Evolutionary conservation across 2,329 filamentous ascomycete species (phyloP).

Genomic region (Fusarium avenaceum): DNA sequence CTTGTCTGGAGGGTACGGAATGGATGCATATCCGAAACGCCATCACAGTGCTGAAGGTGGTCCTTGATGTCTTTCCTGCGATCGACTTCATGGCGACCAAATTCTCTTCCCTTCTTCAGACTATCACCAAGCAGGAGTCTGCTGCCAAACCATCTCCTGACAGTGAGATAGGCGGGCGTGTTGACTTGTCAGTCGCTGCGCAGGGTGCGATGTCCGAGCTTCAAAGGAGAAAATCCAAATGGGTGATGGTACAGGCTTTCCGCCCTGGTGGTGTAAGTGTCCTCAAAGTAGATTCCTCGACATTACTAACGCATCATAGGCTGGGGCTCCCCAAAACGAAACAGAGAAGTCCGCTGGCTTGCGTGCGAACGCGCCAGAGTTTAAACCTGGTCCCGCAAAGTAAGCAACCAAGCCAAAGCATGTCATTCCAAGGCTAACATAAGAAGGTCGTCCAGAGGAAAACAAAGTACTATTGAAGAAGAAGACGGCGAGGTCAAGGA

Average conservation of each 20-base stretch:
- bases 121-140: slow-evolving; percentile 73
- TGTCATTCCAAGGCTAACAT: slow-evolving; percentile 22
- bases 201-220: slow-evolving; percentile 79
- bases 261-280: slow-evolving; percentile 70
- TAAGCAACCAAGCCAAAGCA: slow-evolving; percentile 41
- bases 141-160: slow-evolving; percentile 62
- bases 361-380: slow-evolving; percentile 72
- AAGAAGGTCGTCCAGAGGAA: slow-evolving; percentile 35
- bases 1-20: slow-evolving; percentile 84
- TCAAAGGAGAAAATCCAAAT: slow-evolving; percentile 74
- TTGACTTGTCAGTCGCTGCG: slow-evolving; percentile 81
- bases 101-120: slow-evolving; percentile 73
- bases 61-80: slow-evolving; percentile 86
- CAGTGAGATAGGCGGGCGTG: slow-evolving; percentile 70
- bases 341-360: slow-evolving; percentile 59
- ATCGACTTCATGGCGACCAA: slow-evolving; percentile 88
- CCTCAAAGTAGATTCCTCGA: neutral
- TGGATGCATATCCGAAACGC: slow-evolving; percentile 99
- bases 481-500: slow-evolving; percentile 83
- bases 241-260: slow-evolving; percentile 83
- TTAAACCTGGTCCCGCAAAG: slow-evolving; percentile 67
- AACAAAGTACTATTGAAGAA: slow-evolving; percentile 60
- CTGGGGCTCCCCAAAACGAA: slow-evolving; percentile 49
- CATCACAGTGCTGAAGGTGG: slow-evolving; percentile 86
- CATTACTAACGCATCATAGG: slow-evolving; percentile 47